phyloP scores from a whole-genome alignment of 805 yeast species.

The Limtongozyma cylindracea region DNA sequence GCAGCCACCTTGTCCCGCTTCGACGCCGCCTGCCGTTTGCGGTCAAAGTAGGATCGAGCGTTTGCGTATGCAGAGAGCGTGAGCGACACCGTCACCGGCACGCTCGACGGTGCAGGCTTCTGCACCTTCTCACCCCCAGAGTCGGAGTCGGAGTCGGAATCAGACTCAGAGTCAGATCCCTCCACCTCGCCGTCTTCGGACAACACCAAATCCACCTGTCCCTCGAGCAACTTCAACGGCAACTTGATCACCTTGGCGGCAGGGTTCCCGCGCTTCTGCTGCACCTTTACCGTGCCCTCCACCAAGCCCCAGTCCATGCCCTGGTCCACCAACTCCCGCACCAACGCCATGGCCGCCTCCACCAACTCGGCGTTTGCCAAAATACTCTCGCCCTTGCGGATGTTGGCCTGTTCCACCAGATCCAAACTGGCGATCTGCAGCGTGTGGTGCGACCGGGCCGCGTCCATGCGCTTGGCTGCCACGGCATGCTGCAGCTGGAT shows the following conservation, averaged over 20 bases:
- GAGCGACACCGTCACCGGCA: slow-evolving; percentile 43
- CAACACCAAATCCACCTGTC: slow-evolving; percentile 32
- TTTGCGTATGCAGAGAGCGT: slow-evolving; percentile 66
- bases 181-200: slow-evolving; percentile 9
- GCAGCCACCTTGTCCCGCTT: slow-evolving; percentile 65
- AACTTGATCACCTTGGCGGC: slow-evolving; percentile 35
- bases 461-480: slow-evolving; percentile 49
- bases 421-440: slow-evolving; percentile 42
- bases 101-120: slow-evolving; percentile 2
- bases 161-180: slow-evolving; percentile 4
- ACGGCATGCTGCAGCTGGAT: slow-evolving; percentile 55
- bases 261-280: slow-evolving; percentile 36
- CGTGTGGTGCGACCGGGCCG: slow-evolving; percentile 50
- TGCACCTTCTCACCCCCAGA: slow-evolving; percentile 8
- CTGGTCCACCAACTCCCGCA: slow-evolving; percentile 43
- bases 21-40: slow-evolving; percentile 46
- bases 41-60: slow-evolving; percentile 58
- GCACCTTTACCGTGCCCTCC: slow-evolving; percentile 45
- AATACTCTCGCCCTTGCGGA: slow-evolving; percentile 47
- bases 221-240: slow-evolving; percentile 47
- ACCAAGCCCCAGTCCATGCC: slow-evolving; percentile 91
- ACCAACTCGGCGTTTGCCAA: slow-evolving; percentile 44
- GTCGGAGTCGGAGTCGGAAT: slow-evolving; percentile 6
- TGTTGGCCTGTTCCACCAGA: slow-evolving; percentile 35
- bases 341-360: slow-evolving; percentile 43